Percentiles rank a stretch among this genome's conserved stretches.
These are phyloP conservation scores for Cymbomonas tetramitiformis DNA, from an alignment of 139 green algal genomes.

Conservation along the genomic window DNA sequence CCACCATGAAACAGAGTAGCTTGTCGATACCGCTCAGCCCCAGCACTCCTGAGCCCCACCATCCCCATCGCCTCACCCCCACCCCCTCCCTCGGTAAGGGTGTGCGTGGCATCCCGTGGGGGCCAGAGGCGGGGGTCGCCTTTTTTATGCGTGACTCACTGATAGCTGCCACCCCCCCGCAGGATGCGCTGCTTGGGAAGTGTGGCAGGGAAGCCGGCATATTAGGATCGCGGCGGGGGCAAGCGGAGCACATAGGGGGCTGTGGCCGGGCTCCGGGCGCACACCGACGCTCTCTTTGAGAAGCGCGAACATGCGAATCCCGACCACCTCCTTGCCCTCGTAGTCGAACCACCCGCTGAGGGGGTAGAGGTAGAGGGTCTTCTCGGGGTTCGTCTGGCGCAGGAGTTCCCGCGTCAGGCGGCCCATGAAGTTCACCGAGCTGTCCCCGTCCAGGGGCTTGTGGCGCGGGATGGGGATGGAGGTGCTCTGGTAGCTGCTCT, in stretches of 20 bases:
- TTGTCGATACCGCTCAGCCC: no score
- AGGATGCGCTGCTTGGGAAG: no score
- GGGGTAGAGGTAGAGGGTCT: not conserved
- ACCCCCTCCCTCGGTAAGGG: no score
- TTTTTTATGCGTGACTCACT: no score
- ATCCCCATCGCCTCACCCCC: no score
- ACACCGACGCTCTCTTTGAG: not conserved
- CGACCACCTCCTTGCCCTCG: not conserved
- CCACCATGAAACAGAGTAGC: not conserved
- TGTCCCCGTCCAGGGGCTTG: not conserved
- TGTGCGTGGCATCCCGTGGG: no score
- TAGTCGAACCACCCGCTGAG: not conserved
- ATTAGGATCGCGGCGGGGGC: no score
- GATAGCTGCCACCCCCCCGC: no score
- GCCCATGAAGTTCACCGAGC: conserved; percentile 3
- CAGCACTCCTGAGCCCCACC: no score
- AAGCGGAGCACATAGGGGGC: not conserved
- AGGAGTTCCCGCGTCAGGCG: not conserved
- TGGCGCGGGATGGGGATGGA: not conserved
- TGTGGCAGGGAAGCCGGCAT: no score
- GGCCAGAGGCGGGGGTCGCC: no score
- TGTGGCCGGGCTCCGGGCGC: not conserved
- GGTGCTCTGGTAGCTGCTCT: not conserved
- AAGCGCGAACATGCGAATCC: not conserved
- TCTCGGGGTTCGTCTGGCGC: not conserved